These are phyloP conservation scores for Xanthoconium purpureum DNA, from an alignment of 768 basidiomycete species.

Conservation along the genomic window DNA sequence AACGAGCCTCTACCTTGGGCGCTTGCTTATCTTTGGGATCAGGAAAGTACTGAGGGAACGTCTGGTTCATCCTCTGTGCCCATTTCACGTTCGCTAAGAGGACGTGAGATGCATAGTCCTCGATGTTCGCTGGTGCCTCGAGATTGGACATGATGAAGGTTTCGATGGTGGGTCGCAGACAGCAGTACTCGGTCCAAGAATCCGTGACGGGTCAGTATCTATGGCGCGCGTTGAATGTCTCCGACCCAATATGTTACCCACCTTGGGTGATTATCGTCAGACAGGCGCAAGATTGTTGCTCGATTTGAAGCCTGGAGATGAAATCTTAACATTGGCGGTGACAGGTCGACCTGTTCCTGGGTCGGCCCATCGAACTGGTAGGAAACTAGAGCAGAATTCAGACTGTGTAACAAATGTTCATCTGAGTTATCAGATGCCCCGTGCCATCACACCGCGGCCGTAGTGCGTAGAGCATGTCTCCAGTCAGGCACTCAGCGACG, in stretches of 20 bases:
- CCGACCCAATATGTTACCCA: not conserved
- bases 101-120: not conserved
- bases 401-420: too few relatives aligned
- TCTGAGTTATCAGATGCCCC: too few relatives aligned
- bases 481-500: too few relatives aligned
- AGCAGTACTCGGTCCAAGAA: not conserved
- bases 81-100: conserved; percentile 16
- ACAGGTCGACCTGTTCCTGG: too few relatives aligned
- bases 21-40: conserved; percentile 3
- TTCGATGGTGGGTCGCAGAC: too few relatives aligned
- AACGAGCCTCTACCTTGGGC: conserved; percentile 20
- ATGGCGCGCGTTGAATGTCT: not conserved
- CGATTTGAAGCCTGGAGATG: not conserved
- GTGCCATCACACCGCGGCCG: too few relatives aligned
- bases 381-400: too few relatives aligned
- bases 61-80: conserved; percentile 22
- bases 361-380: too few relatives aligned
- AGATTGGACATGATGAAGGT: not conserved
- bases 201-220: not conserved
- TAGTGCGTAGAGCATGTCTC: too few relatives aligned
- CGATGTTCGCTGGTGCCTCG: not conserved
- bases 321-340: not conserved
- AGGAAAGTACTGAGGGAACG: conserved; percentile 23
- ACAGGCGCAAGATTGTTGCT: not conserved
- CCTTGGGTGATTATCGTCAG: not conserved